phyloP scores from a whole-genome alignment of 176 grass and related monocot species.

The Rhynchospora tenuis region DNA sequence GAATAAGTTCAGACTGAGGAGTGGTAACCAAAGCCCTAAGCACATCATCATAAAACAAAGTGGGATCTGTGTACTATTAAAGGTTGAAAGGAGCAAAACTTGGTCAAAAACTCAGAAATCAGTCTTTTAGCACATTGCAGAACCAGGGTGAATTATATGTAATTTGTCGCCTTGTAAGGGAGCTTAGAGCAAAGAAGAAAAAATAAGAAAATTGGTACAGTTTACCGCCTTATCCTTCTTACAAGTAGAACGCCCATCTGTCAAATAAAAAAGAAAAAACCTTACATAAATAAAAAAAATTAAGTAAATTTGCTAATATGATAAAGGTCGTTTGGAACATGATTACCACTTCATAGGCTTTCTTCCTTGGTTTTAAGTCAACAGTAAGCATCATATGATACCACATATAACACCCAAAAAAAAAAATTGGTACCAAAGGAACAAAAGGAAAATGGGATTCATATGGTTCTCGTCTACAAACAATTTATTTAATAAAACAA shows the following conservation, averaged over 20 bases:
- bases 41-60: not conserved
- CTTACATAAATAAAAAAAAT: conserved; percentile 2
- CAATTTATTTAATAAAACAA: too few relatives aligned
- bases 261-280: conserved; percentile 29
- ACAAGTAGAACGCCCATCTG: conserved; percentile 76
- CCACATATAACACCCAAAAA: too few relatives aligned
- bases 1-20: not conserved
- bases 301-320: too few relatives aligned
- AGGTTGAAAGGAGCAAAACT: not conserved
- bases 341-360: not conserved
- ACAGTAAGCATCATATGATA: not conserved
- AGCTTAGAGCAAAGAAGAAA: conserved; percentile 96
- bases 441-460: not conserved
- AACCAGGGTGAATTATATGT: not conserved
- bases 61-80: not conserved
- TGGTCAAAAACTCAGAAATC: not conserved
- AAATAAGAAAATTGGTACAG: conserved; percentile 80
- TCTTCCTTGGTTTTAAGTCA: not conserved
- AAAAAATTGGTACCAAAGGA: not conserved
- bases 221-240: conserved; percentile 68
- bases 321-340: not conserved
- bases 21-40: not conserved
- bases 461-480: not conserved
- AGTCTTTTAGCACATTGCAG: not conserved
- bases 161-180: conserved; percentile 69